Conservation (phyloP, 2,329 filamentous ascomycete genomes). For the Ophiostoma pallidulum region DNA sequence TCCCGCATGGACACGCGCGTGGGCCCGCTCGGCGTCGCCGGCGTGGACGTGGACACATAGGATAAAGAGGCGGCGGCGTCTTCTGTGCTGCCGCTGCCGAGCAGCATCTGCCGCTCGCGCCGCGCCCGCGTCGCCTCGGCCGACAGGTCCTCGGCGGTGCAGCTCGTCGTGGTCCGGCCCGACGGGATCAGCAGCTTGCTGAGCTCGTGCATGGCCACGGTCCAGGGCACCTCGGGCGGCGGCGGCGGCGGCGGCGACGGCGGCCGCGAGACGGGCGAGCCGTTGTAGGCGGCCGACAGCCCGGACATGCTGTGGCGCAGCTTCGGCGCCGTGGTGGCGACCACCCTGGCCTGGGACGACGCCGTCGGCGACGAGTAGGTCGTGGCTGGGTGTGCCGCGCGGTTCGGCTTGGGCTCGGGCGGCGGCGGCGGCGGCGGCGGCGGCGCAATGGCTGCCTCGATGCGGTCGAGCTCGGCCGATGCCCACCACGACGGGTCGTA, state of each 20-base stretch:
- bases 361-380: conserved; percentile 84
- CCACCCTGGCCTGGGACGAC: conserved; percentile 74
- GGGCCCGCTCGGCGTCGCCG: conserved; percentile 28
- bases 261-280: conserved; percentile 22
- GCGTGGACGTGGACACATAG: conserved; percentile 16
- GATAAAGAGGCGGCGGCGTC: too few species aligned
- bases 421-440: conserved; percentile 33
- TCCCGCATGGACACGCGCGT: conserved; percentile 66
- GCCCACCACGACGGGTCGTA: conserved; percentile 70
- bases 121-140: conserved; percentile 54
- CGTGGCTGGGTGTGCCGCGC: conserved; percentile 46
- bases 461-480: conserved; percentile 51
- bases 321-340: conserved; percentile 57
- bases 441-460: conserved; percentile 52
- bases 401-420: conserved; percentile 41
- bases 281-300: conserved; percentile 30
- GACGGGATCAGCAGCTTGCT: conserved; percentile 72
- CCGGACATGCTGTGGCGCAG: conserved; percentile 55
- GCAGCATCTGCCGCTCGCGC: conserved; percentile 49
- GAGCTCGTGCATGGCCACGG: conserved; percentile 71
- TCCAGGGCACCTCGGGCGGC: conserved; percentile 77
- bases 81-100: conserved; percentile 14
- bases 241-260: conserved; percentile 52
- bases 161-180: conserved; percentile 66
- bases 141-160: conserved; percentile 67